These are phyloP conservation scores for Lasiosphaeria miniovina DNA, from an alignment of 495 filamentous ascomycete genomes.

Conservation along the genomic window DNA sequence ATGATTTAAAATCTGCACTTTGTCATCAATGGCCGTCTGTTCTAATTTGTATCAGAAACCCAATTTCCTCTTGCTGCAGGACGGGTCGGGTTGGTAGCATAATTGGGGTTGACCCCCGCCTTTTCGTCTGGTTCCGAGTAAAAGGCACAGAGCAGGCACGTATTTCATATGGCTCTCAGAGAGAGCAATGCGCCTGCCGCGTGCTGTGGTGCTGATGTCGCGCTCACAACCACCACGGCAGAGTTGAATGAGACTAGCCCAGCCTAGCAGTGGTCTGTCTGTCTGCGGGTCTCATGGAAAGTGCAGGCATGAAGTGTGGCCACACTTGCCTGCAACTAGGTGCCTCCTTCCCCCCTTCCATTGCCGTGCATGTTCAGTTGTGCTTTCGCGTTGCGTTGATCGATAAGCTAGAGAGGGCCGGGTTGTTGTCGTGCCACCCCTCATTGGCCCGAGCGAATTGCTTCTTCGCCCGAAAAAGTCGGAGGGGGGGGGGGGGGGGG, in stretches of 20 bases:
- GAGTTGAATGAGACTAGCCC: too few species aligned
- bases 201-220: too few species aligned
- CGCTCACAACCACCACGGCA: too few species aligned
- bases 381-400: neutral
- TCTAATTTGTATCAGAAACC: neutral
- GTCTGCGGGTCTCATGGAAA: too few species aligned
- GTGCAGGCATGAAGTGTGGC: too few species aligned
- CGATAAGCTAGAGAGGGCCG: neutral
- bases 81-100: neutral
- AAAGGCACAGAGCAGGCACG: neutral
- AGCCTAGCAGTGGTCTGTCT: too few species aligned
- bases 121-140: neutral
- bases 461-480: neutral
- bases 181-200: neutral
- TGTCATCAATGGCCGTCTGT: neutral
- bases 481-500: neutral
- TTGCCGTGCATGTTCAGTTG: too few species aligned
- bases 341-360: too few species aligned
- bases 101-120: neutral
- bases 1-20: too few species aligned
- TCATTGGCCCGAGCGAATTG: slow-evolving; percentile 2
- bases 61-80: neutral
- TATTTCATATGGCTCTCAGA: neutral
- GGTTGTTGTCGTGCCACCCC: neutral
- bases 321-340: too few species aligned